Evolutionary conservation across 2,329 filamentous ascomycete genomes (phyloP), one percentile per base, ranked within the genome.

Genomic region (Pestalotiopsis sp.): DNA sequence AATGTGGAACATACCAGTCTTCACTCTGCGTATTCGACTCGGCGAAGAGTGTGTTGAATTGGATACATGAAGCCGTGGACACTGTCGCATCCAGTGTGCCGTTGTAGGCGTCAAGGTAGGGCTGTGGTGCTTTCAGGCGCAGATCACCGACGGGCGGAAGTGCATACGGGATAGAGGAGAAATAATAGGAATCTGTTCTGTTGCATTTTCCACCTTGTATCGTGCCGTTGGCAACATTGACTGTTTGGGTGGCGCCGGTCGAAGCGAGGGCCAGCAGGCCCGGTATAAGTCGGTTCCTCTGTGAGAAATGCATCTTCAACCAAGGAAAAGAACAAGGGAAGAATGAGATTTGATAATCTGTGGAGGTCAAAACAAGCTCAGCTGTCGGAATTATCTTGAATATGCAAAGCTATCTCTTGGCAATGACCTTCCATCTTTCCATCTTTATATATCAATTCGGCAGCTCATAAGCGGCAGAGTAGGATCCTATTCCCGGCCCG

Each of bases 161-260:
- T 17, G 73, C 73, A 61, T 71, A 74, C 6, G 72, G 72, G 57
- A 74, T 72, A 3, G 71, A 72, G 39, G 67, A 69, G 68, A 72
- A 74, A 58, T 69, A 73, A 45, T 72, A 65, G 12, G 71, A 71
- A 13, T 71, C 66, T 2, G 65, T 69, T 20, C 58, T 58, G 65
- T 64, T 66, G 27, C 72, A 74, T 38, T 68, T 71, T 1, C 71
- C 67, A 27, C 72, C 72, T 11, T 70, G 58, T 14, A 73, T 55
- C 13, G 65, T 58, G 12, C 69, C 70, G 39, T 69, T 73, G 23
- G 25, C 12, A 4, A 68, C 69, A 14, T 68, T 58, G n/a, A 71
- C 69, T 0, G 17, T 67, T 2, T 61, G 68, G 3, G 65, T 31
- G 9, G 17, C 31, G 2, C 20, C 11, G 2, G 20, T 20, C 4